phyloP scores from a whole-genome alignment of 78 protist species.

The Monocercomonoides exilis region DNA sequence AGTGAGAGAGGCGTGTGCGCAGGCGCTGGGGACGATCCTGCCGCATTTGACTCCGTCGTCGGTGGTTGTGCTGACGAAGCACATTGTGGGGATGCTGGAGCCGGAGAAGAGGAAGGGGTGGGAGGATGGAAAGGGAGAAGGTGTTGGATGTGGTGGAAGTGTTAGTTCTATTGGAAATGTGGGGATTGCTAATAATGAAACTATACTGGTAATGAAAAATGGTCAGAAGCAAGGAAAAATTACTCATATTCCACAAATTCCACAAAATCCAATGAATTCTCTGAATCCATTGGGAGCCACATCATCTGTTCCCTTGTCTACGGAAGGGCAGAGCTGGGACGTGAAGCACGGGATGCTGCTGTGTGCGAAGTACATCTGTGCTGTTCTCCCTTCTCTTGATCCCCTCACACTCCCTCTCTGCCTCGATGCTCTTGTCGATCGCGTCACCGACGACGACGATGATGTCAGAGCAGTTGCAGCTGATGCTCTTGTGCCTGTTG shows the following conservation, averaged over 20 bases:
- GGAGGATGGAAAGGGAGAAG: too few species aligned
- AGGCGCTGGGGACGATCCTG: neutral
- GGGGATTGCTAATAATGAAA: neutral
- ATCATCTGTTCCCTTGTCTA: too few species aligned
- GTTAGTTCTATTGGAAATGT: neutral
- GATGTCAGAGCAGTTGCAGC: neutral
- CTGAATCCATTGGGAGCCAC: too few species aligned
- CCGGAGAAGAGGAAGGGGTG: too few species aligned
- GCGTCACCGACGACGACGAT: neutral
- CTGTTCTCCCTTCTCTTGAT: too few species aligned
- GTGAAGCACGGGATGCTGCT: neutral
- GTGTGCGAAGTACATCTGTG: neutral
- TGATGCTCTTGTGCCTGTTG: neutral
- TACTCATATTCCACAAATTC: too few species aligned
- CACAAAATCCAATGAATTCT: too few species aligned
- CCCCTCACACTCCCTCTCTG: neutral
- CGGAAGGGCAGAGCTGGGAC: neutral
- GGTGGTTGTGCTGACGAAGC: too few species aligned
- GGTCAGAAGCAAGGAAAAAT: too few species aligned
- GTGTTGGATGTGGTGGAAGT: too few species aligned
- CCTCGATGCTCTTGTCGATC: neutral
- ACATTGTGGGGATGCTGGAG: too few species aligned
- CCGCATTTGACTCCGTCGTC: neutral
- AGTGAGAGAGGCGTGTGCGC: neutral
- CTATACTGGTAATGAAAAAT: too few species aligned